Evolutionary conservation across 2,329 filamentous ascomycete genomes (phyloP), one percentile per base, ranked within the genome.

Genomic region (Clonostachys sp.): DNA sequence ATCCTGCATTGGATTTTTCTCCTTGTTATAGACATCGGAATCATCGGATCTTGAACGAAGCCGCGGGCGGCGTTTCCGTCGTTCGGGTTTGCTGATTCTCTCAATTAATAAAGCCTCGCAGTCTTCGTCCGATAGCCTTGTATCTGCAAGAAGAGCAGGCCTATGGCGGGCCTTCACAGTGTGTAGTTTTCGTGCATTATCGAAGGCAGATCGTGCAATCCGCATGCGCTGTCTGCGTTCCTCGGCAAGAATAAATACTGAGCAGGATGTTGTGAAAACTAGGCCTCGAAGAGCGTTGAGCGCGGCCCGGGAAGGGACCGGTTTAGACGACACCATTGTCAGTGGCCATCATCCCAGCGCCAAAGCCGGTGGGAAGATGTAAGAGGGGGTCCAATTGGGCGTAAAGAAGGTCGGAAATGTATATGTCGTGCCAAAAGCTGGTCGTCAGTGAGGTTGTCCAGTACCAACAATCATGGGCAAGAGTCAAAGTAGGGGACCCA

Each of bases 181-280:
- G 48, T 72, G 77, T 10, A 81, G 57, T 48, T 71, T 78, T 47
- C 74, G 66, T 18, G 73, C 75, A 66, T 81, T 81, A 5, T 75
- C 68, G 35, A 78, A 67, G 14, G 75, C 73, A 17, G 73, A 65
- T 41, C 68, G 67, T 34, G 76, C 70, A 41, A 77, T 66, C 47
- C 74, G 73, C 51, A 81, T 74, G 24, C 77, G 73, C 48, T 76
- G 74, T 50, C 78, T 71, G 43, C 77, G 75, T 60, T 82, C 78
- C 61, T 82, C 78, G 48, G 78, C 68, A 47, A 82, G 64, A 24
- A 78, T 59, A 44, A 74, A 71, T 47, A 81, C 68, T 40, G 77
- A 80, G 57, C 77, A 81, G 9, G 78, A 79, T 3, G 78, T 81
- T 45, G 78, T 78, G 14, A 82, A 62, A 47, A 78, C 71, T 49